Base-by-base conservation (phyloP, 768 basidiomycete genomes). In the Lepiota brunneoincarnata region DNA sequence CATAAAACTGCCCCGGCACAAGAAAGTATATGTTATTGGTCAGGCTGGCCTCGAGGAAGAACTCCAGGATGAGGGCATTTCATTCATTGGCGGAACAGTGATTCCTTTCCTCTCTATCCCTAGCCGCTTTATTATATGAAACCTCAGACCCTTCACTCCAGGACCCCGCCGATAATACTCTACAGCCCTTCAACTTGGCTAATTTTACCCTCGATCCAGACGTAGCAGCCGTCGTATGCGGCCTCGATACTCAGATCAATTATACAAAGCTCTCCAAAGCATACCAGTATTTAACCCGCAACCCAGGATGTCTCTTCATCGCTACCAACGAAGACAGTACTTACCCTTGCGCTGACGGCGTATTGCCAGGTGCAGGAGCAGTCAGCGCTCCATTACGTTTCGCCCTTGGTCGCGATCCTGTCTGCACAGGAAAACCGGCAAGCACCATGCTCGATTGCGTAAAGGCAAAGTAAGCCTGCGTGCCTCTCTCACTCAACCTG, bases 21-120 rank as follows among this genome's bases (percentile, higher is more conserved):
- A 98, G 75, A 92, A 89, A 69, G 95, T 94, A 12, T 99, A 94
- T 72, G 94, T 98, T 14, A 89, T 99, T 57, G 96, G 96, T 10
- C 89, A 91, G 83, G 68, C 75, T 28, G 97, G 96, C 0, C 70
- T 99, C 26, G 96, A 98, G 70, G 91, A 98, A 62, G 96, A 99
- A 70, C 75, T 99, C 56, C 77, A 74, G n/a, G 82, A 86, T 37
- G 95, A 98, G 64, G 96, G 93, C 15, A 79, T 98, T 54, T 63
- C 77, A 14, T 84, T 81, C 66, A 68, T 84, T 46, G 96, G 97
- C 35, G 96, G 96, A 60, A 91, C 91, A 47, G 95, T 94, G 64
- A 36, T 28, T 54, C 40, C 46, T 35, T 34, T 51, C 49, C 43
- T 38, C 14, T 45, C 42, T 2, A 54, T 31, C 40, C 49, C 34